A percentile compares a stretch with the other conserved stretches of the same genome.
phyloP scores from a whole-genome alignment of 192 early-diverging fungal genomes.

The Entophlyctis helioformis region DNA sequence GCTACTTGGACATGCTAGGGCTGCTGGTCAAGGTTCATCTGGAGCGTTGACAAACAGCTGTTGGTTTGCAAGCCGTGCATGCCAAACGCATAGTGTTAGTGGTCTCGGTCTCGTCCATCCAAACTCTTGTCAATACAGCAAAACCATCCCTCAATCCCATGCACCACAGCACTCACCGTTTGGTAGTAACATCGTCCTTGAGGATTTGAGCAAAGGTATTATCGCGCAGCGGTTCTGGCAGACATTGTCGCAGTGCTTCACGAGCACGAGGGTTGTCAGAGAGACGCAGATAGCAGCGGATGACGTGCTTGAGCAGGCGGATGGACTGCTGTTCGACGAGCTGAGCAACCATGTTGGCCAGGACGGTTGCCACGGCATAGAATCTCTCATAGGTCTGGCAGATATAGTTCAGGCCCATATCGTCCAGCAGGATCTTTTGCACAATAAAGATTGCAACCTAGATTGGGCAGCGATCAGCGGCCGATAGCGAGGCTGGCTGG shows the following conservation, averaged over 20 bases:
- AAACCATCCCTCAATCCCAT: too few relatives aligned
- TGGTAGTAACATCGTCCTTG: conserved; percentile 85
- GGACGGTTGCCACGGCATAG: conserved; percentile 87
- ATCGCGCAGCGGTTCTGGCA: conserved; percentile 81
- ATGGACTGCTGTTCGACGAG: conserved; percentile 75
- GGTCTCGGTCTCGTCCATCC: too few relatives aligned
- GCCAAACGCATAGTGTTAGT: too few relatives aligned
- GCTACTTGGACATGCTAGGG: too few relatives aligned
- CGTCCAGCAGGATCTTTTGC: conserved; percentile 91
- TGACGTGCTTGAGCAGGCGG: conserved; percentile 84
- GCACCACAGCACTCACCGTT: conserved; percentile 69
- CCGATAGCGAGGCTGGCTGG: background rate
- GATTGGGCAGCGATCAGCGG: too few relatives aligned
- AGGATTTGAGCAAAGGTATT: conserved; percentile 71
- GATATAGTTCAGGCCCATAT: conserved; percentile 80
- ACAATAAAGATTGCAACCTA: conserved; percentile 95
- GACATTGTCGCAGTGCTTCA: conserved; percentile 80
- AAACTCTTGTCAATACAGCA: too few relatives aligned
- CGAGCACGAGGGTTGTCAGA: conserved; percentile 87
- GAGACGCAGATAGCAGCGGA: conserved; percentile 83
- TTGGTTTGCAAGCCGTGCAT: too few relatives aligned
- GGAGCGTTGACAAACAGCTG: too few relatives aligned
- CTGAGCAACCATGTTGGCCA: conserved; percentile 88
- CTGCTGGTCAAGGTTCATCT: too few relatives aligned
- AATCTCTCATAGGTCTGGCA: conserved; percentile 87